Evolutionary conservation across 768 basidiomycete species (phyloP), one percentile per base, ranked within the genome.

Genomic region (Tulasnella sp.): DNA sequence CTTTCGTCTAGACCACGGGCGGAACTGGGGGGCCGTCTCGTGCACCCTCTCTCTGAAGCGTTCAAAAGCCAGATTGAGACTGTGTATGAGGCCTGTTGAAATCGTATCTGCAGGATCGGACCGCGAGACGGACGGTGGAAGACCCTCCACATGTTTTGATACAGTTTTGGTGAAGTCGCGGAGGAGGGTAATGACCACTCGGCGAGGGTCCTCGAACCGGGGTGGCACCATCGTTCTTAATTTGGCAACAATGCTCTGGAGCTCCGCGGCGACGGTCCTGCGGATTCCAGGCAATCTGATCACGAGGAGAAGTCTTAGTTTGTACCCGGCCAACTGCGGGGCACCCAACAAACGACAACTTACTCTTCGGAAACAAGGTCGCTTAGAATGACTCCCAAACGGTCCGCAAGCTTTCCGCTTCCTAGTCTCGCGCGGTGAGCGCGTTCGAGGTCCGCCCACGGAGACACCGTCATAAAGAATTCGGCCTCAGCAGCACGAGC

Each of bases 261-360:
- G 87, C 0, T 88, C 84, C 0, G 83, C 85, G 27, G 88, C 86
- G 34, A 93, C 84, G 79, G 93, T 92, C 0, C 89, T 86, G 73
- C 90, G 89, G 18, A 93, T 90, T 79, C 88, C 84, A 0, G 93
- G 92, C 0, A 94, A 86, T 68, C 93, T 94, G 77, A n/a, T n/a
- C n/a, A n/a, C n/a, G n/a, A n/a, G n/a, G n/a, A n/a, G n/a, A n/a
- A n/a, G n/a, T n/a, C n/a, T n/a, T n/a, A n/a, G n/a, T n/a, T n/a
- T n/a, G n/a, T n/a, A n/a, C n/a, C n/a, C n/a, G n/a, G n/a, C n/a
- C n/a, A n/a, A n/a, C n/a, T n/a, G 36, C 24, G 16, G 36, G 72
- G 2, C 3, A 4, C 39, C 10, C 24, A 9, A 18, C 27, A 44
- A 44, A 21, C 40, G n/a, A 42, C 71, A 10, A n/a, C n/a, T n/a